A percentile compares a stretch with the other conserved stretches of the same genome.
These are phyloP conservation scores for Colletotrichum sp. DNA, from an alignment of 2,329 filamentous ascomycete species.

Conservation along the genomic window DNA sequence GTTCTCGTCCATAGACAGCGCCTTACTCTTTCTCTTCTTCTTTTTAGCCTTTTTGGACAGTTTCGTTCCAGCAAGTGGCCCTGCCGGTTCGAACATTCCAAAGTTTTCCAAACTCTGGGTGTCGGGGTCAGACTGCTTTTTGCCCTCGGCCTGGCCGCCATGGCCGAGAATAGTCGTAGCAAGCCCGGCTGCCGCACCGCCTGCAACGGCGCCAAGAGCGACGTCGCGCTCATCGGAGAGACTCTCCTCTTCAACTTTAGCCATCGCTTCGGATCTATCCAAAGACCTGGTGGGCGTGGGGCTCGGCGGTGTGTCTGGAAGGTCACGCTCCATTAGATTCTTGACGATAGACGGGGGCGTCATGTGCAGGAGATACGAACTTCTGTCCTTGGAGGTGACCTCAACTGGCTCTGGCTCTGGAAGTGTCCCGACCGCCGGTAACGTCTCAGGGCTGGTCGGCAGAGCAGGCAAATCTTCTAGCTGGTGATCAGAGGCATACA, in stretches of 20 bases:
- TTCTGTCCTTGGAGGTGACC: slow-evolving; percentile 46
- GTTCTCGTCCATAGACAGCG: neutral
- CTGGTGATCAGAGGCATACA: neutral
- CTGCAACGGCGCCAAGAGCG: neutral
- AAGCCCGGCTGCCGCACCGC: neutral
- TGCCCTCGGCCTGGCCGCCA: neutral
- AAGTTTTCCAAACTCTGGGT: neutral
- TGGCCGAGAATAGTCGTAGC: neutral
- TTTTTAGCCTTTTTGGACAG: slow-evolving; percentile 36
- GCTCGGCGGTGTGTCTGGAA: slow-evolving; percentile 26
- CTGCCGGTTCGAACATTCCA: neutral
- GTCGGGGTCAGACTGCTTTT: neutral
- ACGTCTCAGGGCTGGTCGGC: slow-evolving; percentile 5
- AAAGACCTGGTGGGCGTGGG: slow-evolving; percentile 29
- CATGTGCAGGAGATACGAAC: slow-evolving; percentile 45
- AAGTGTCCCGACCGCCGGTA: slow-evolving; percentile 24
- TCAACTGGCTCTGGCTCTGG: slow-evolving; percentile 45
- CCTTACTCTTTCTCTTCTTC: slow-evolving; percentile 30
- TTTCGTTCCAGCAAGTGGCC: slow-evolving; percentile 17
- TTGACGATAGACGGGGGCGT: slow-evolving; percentile 39
- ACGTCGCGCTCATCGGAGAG: neutral
- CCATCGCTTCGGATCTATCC: slow-evolving; percentile 12
- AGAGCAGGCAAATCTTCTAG: slow-evolving; percentile 18
- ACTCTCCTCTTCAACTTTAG: slow-evolving; percentile 31
- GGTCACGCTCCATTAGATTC: slow-evolving; percentile 26